Conservation (phyloP, 2,329 filamentous ascomycete genomes). For the Trichoderma sp. region DNA sequence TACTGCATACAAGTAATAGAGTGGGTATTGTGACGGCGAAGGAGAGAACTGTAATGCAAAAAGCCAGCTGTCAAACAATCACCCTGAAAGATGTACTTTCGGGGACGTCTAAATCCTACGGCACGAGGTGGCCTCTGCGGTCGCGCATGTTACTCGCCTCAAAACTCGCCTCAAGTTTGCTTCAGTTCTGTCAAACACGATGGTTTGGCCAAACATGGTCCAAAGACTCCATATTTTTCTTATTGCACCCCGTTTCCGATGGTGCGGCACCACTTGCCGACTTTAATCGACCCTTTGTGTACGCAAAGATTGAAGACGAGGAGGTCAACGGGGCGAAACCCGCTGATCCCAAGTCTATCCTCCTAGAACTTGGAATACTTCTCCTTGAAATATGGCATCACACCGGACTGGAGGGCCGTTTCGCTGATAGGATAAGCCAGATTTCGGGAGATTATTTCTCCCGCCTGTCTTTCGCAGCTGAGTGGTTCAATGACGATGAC, state of each 20-base stretch:
- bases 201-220: constrained; percentile 9
- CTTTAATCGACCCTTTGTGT: constrained; percentile 7
- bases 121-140: not conserved
- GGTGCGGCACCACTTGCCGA: not conserved
- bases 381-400: constrained; percentile 13
- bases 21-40: not conserved
- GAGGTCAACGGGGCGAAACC: not conserved
- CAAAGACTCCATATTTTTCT: constrained; percentile 4
- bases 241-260: not conserved
- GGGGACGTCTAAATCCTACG: not conserved
- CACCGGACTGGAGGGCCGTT: not conserved
- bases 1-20: not conserved
- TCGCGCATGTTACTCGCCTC: constrained; percentile 10
- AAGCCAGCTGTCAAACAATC: not conserved
- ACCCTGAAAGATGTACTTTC: not conserved
- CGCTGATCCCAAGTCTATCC: not conserved
- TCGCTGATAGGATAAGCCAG: not conserved
- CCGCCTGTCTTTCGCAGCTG: not conserved
- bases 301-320: not conserved
- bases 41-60: not conserved
- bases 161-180: constrained; percentile 7
- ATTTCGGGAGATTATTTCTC: not conserved
- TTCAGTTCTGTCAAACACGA: constrained; percentile 5
- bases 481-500: constrained; percentile 7
- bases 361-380: constrained; percentile 13